phyloP scores from a whole-genome alignment of 139 green algal species.

The Raphidocelis subcapitata region DNA sequence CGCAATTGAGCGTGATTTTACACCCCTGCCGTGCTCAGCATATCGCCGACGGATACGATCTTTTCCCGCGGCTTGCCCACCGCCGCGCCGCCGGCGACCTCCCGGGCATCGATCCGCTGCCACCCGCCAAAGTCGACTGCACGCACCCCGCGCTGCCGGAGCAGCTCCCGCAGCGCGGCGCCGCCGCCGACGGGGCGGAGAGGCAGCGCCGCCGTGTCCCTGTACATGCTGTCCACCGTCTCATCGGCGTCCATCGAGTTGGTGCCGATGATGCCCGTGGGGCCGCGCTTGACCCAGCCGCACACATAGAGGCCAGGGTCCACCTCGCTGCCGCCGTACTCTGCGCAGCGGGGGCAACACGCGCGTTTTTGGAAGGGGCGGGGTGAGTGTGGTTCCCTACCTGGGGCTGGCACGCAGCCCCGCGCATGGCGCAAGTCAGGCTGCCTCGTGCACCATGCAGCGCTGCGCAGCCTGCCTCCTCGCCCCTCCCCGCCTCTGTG shows the following conservation, averaged over 20 bases:
- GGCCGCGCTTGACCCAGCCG: conserved; percentile 88
- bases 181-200: not conserved
- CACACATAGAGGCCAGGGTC: conserved; percentile 77
- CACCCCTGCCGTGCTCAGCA: conserved; percentile 51
- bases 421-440: too few species aligned
- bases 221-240: conserved; percentile 60
- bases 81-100: conserved; percentile 45
- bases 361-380: too few species aligned
- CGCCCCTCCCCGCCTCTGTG: too few species aligned
- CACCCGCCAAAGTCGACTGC: conserved; percentile 57
- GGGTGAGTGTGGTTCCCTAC: too few species aligned
- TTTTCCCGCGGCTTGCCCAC: conserved; percentile 70
- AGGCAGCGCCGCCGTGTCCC: conserved; percentile 30
- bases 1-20: too few species aligned
- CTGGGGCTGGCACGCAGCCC: too few species aligned
- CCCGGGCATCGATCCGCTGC: conserved; percentile 62
- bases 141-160: conserved; percentile 39
- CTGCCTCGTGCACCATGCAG: too few species aligned
- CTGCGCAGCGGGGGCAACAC: too few species aligned
- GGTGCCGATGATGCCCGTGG: conserved; percentile 90
- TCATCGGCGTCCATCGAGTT: conserved; percentile 86
- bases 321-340: not conserved
- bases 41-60: conserved; percentile 47
- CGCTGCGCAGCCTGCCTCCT: too few species aligned
- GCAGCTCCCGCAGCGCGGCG: conserved; percentile 38